A percentile compares a stretch with the other conserved stretches of the same genome.
Evolutionary conservation across 2,329 filamentous ascomycete genomes (phyloP).

Genomic region (Harringtonia lauricola): DNA sequence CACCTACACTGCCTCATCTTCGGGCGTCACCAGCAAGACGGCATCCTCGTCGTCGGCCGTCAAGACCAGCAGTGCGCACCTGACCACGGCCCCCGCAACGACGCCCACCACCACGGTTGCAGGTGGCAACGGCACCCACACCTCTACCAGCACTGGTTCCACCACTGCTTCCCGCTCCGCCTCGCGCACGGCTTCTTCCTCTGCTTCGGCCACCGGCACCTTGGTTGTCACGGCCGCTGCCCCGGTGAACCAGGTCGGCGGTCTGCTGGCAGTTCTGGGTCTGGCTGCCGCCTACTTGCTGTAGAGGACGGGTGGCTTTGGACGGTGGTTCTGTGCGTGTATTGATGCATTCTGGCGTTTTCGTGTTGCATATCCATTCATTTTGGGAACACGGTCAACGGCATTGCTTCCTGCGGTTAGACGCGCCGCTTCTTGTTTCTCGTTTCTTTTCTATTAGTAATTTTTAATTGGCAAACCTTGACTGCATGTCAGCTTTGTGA

Average conservation of each 20-base stretch:
- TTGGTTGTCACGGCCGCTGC: slow-evolving; percentile 18
- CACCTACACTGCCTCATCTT: slow-evolving; percentile 12
- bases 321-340: too few relatives aligned
- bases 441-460: too few relatives aligned
- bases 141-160: too few relatives aligned
- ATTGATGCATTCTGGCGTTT: too few relatives aligned
- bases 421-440: too few relatives aligned
- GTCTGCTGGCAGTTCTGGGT: slow-evolving; percentile 25
- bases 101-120: background rate
- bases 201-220: background rate
- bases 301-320: slow-evolving; percentile 16
- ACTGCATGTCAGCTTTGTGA: too few relatives aligned
- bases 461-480: too few relatives aligned
- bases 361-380: too few relatives aligned
- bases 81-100: background rate
- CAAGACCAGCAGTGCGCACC: slow-evolving; percentile 7
- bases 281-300: slow-evolving; percentile 29
- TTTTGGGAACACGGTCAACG: too few relatives aligned
- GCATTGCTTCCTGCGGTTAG: too few relatives aligned
- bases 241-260: slow-evolving; percentile 18
- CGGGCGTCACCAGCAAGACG: slow-evolving; percentile 4
- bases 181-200: background rate
- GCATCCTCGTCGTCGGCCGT: slow-evolving; percentile 5
- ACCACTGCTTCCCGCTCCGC: too few relatives aligned
- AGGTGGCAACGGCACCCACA: background rate